phyloP scores from a whole-genome alignment of 2,329 filamentous ascomycete species.

The Aspergillus clavatus region DNA sequence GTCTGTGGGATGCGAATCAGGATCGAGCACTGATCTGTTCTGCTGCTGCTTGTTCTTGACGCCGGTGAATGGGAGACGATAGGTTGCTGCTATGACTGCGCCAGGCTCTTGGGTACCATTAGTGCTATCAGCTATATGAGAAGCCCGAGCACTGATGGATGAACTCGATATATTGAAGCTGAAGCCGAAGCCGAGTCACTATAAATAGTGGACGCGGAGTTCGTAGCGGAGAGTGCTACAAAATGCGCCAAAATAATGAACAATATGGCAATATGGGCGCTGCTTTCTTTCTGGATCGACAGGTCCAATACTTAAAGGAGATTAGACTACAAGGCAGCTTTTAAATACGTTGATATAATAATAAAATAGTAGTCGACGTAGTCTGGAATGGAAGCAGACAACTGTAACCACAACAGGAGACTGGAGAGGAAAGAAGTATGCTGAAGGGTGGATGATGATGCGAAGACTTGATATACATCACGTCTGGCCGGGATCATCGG shows the following conservation, averaged over 20 bases:
- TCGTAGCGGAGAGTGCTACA: no score
- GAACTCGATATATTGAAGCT: no score
- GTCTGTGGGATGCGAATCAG: background rate
- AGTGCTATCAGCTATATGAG: no score
- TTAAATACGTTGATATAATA: background rate
- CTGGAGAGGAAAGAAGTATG: background rate
- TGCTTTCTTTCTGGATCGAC: slow-evolving; percentile 1
- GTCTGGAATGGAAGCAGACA: no score
- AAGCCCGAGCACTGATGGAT: no score
- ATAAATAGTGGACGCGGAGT: no score
- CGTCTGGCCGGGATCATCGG: no score
- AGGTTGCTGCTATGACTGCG: slow-evolving; percentile 5
- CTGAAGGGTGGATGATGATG: no score
- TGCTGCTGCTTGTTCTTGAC: background rate
- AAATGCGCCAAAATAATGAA: background rate
- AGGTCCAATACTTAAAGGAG: slow-evolving; percentile 4
- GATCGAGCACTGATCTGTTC: background rate
- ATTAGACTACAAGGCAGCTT: background rate
- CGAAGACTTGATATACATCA: no score
- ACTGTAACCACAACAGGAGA: no score
- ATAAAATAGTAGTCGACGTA: no score
- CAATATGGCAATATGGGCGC: background rate
- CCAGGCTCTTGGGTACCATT: background rate
- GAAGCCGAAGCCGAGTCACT: no score
- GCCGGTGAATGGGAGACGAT: background rate